Evolutionary conservation across 805 yeast species (phyloP), one percentile per base, ranked within the genome.

Genomic region (Wickerhamomyces strasburgensis): DNA sequence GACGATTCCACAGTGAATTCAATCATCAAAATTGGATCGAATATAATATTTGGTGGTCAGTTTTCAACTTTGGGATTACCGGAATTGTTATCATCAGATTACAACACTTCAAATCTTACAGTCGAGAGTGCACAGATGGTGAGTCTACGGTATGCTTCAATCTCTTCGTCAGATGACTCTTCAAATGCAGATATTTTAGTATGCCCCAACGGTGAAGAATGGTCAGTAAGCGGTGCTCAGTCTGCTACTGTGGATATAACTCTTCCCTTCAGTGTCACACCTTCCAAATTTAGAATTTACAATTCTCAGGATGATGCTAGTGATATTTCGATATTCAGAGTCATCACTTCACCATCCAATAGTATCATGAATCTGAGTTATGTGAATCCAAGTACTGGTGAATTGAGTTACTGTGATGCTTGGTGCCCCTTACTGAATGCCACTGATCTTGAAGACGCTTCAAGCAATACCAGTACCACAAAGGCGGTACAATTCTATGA

Each of bases 291-390:
- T 11, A 65, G 96, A 37, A 54, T 93, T 4, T 84, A 75, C 56
- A 78, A 85, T 44, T 76, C 90, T 0, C 56, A 56, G 5, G 54
- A 61, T 6, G 62, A 65, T 8, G 66, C 64, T 26, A 60, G 65
- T 19, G 67, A 70, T 35, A 71, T 78, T 5, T 68, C 79, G 33
- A 41, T 70, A 6, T 93, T 89, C 57, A 72, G 96, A 51, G 64
- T 93, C 6, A 64, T 82, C 27, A 79, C 96, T 0, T 62, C 72
- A 37, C 97, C 97, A 1, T 71, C 88, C 10, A 73, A 80, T 47
- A 86, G 97, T 46, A 90, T 90, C 43, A 84, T 93, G 96, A 93
- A 93, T 57, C 58, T 93, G 46, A 78, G 94, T 0, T 93, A 88
- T 52, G 64, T 84, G 16, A 90, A 90, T 54, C 95, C 95, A 3